Base-by-base conservation (phyloP, 441 rosid genomes). In the Bruguiera hainesii region DNA sequence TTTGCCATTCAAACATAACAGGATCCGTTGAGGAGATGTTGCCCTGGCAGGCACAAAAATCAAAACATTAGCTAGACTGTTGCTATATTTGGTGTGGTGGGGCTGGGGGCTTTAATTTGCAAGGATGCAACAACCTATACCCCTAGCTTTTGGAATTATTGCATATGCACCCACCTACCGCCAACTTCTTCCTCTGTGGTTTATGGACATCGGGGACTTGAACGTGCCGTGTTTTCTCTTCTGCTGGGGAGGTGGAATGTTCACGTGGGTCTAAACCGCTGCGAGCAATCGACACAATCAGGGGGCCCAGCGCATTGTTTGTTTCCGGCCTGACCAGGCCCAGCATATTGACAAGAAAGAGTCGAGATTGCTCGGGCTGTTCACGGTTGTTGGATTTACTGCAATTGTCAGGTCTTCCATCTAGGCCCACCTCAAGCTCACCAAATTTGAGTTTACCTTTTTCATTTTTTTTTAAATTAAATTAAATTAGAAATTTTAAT, bases 211-310 rank as follows among this genome's bases (percentile, higher is more conserved):
- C 60, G 11, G 39, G 50, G 13, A 9, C 33, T 33, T 59, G 21
- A 67, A 49, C 71, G 61, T 68, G 71, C 42, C 21, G 25, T 68
- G 71, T 68, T 68, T 68, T 68, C 35, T 23, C 26, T 55, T 55
- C 20, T 65, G 23, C 42, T 25, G 56, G 51, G 15, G 18, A 3
- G 48, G 18, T 42, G 18, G 48, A 13, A 13, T 3, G 5, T 42
- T 11, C 48, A 42, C 48, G 48, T 11, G 18, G 48, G 48, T 3
- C 48, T 11, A 13, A 11, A 42, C 18, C 13, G 18, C 4, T 42
- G 48, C 48, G 13, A 3, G 48, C 18, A 42, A 42, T 42, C 48
- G 48, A 13, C 48, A 42, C 48, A 42, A 2, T 42, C 18, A 13
- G 5, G 16, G 48, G 48, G 18, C 48, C 48, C 48, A 42, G 18